phyloP scores from a whole-genome alignment of 129 eudicot species.

The Artemisia argyi region DNA sequence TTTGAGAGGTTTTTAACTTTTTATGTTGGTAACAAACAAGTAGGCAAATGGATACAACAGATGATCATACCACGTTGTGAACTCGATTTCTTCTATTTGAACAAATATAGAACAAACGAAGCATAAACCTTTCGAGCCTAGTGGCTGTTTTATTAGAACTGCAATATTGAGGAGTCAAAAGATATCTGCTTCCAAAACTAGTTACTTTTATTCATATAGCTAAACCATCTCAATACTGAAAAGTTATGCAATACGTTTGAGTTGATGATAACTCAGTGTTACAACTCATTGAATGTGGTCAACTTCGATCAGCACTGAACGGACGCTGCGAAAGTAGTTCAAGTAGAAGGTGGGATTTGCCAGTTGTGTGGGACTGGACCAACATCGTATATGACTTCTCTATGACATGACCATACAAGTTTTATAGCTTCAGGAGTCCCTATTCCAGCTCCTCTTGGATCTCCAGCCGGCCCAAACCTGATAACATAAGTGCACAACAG shows the following conservation, averaged over 20 bases:
- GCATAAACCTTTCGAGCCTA: neutral
- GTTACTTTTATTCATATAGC: no score
- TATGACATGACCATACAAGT: conserved; percentile 98
- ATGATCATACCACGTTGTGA: no score
- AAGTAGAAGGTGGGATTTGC: conserved; percentile 75
- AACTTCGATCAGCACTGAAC: conserved; percentile 8
- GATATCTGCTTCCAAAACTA: no score
- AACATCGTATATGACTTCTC: conserved; percentile 85
- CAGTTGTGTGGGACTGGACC: conserved; percentile 82
- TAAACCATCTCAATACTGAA: no score
- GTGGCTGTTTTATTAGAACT: neutral
- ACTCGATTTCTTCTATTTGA: no score
- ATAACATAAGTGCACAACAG: neutral
- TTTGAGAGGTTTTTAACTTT: no score
- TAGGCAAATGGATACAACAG: no score
- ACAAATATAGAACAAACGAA: neutral
- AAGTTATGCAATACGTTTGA: neutral
- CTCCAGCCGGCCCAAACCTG: conserved; percentile 99
- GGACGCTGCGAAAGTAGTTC: conserved; percentile 17
- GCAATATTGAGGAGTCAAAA: no score
- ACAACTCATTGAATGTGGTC: conserved; percentile 8
- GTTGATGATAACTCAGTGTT: neutral
- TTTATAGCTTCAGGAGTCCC: conserved; percentile 99
- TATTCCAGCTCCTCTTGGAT: conserved; percentile 98
- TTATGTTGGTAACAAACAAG: no score